phyloP scores from a whole-genome alignment of 208 protist genomes.

The Blastocrithidia nonstop region DNA sequence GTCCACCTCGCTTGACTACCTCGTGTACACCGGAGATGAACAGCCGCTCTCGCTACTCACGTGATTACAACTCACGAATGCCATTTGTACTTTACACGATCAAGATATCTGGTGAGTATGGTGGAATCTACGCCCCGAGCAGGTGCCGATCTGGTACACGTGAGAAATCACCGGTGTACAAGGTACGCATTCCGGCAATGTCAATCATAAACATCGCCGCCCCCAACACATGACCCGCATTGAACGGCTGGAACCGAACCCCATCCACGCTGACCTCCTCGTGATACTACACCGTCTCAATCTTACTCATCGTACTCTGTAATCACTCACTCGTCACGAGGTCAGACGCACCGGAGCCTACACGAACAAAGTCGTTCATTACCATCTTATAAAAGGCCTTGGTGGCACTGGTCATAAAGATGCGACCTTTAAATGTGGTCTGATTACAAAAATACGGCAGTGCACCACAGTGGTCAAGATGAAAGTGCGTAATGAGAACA shows the following conservation, averaged over 20 bases:
- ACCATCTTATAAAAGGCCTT: conserved; percentile 95
- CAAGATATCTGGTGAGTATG: conserved; percentile 90
- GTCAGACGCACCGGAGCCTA: conserved; percentile 74
- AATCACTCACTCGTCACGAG: conserved; percentile 92
- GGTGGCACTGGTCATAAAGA: conserved; percentile 97
- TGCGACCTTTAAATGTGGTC: conserved; percentile 90
- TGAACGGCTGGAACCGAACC: conserved; percentile 95
- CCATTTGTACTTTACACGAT: conserved; percentile 98
- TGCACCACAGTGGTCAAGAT: conserved; percentile 95
- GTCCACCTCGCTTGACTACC: conserved; percentile 88
- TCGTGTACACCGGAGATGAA: conserved; percentile 91
- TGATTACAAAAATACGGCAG: conserved; percentile 94
- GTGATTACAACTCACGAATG: conserved; percentile 89
- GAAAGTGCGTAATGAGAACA: conserved; percentile 95
- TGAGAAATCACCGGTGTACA: conserved; percentile 99
- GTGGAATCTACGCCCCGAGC: conserved; percentile 92
- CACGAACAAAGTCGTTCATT: conserved; percentile 92
- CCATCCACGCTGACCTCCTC: conserved; percentile 92
- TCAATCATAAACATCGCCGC: conserved; percentile 98
- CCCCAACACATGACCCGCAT: conserved; percentile 95
- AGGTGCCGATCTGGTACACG: conserved; percentile 96
- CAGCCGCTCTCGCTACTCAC: conserved; percentile 88
- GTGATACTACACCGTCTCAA: conserved; percentile 96
- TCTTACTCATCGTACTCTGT: conserved; percentile 86
- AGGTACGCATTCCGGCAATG: conserved; percentile 91